Evolutionary conservation across 441 rosid species (phyloP).

Genomic region (Gossypium schwendimanii): DNA sequence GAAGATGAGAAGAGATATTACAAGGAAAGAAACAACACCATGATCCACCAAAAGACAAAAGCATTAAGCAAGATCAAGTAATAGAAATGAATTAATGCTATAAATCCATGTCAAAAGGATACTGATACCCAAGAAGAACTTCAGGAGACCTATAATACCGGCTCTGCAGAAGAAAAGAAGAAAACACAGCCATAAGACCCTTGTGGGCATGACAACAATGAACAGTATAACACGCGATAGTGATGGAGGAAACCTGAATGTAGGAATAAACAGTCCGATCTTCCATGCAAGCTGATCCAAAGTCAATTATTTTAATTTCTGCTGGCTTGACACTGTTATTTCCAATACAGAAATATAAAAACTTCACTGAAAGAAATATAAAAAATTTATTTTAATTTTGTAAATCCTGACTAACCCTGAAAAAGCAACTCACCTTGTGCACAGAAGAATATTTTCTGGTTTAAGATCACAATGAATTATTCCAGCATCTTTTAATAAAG

Average conservation of each 20-base stretch:
- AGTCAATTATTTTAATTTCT: slow-evolving; percentile 95
- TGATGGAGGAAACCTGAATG: slow-evolving; percentile 65
- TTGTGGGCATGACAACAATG: slow-evolving; percentile 13
- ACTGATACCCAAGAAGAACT: slow-evolving; percentile 98
- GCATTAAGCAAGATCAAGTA: not conserved
- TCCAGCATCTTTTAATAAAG: slow-evolving; percentile 91
- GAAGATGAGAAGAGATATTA: slow-evolving; percentile 1
- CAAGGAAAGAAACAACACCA: not conserved
- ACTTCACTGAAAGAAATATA: slow-evolving; percentile 15
- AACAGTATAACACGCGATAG: slow-evolving; percentile 4
- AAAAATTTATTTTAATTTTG: slow-evolving; percentile 3
- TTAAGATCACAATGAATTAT: slow-evolving; percentile 98
- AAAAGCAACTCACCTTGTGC: slow-evolving; percentile 64
- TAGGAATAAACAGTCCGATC: slow-evolving; percentile 98
- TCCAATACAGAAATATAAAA: slow-evolving; percentile 23
- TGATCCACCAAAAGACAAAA: not conserved
- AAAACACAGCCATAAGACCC: slow-evolving; percentile 13
- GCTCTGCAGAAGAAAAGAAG: slow-evolving; percentile 58
- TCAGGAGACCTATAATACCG: slow-evolving; percentile 99
- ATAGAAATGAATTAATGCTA: slow-evolving; percentile 8
- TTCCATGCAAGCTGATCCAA: slow-evolving; percentile 99
- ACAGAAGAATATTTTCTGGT: slow-evolving; percentile 96
- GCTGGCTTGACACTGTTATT: slow-evolving; percentile 80
- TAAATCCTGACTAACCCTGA: slow-evolving; percentile 10
- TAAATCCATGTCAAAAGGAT: slow-evolving; percentile 44